Base-by-base conservation (phyloP, 176 grass and related monocot species). In the Cenchrus fungigraminus region DNA sequence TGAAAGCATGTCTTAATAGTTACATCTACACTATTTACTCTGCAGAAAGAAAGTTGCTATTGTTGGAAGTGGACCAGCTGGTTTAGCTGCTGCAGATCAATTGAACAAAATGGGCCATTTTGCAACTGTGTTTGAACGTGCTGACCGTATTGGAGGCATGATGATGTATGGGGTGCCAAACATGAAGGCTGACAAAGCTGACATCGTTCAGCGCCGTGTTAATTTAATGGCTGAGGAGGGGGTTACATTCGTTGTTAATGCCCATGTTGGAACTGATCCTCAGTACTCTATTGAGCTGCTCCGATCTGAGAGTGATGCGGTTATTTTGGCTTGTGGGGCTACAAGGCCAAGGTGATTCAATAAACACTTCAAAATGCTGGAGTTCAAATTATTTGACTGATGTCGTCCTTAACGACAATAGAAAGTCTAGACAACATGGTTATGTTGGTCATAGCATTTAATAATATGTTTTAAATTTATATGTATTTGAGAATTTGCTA, bases 121-220 rank as follows among this genome's bases (percentile, higher is more conserved):
- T 47, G 89, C 78, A 29, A 81, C 86, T 80, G 92, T 94, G 9
- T 94, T 72, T 67, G 92, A 94, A 66, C 88, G 92, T 68, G 83
- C 54, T 51, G 89, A 94, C 40, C 88, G 89, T 47, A 89, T 94
- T 79, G 92, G 92, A 17, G 92, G 92, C 12, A 65, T 94, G 54
- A 90, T 94, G 92, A 86, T 90, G 88, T 94, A 94, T 81, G 92
- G 92, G 7, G 89, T 94, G 62, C 92, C 92, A 50, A 91, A 94
- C 59, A 90, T 94, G 88, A 94, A 94, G 42, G 51, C 89, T 53
- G 89, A 94, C 62, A 94, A 94, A 84, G 12, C 6, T 57, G 71
- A 40, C 14, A 51, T 94, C 44, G 74, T 94, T 84, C 56, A 91
- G 20, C 92, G 92, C 12, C 89, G 92, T 73, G 83, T 94, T 40